Evolutionary conservation across 345 rosid species (phyloP).

Genomic region (Dipteronia dyeriana): DNA sequence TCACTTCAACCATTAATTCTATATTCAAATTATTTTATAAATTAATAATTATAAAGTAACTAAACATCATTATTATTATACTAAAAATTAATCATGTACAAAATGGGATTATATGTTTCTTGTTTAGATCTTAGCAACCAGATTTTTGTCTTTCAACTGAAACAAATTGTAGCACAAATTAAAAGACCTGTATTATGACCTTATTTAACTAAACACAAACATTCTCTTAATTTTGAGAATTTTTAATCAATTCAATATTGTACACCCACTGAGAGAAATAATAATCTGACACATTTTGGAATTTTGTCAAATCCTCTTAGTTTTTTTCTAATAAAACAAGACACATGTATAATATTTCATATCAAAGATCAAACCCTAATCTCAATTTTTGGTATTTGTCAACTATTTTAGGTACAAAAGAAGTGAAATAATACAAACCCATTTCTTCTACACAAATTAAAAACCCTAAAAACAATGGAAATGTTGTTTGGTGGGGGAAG

Average conservation of each 20-base stretch:
- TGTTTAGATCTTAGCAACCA: conserved; percentile 1
- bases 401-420: conserved; percentile 9
- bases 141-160: conserved; percentile 6
- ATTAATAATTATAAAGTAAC: neutral
- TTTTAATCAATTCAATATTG: neutral
- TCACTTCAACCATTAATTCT: neutral
- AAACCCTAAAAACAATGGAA: conserved; percentile 21
- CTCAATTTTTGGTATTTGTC: conserved; percentile 21
- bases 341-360: neutral
- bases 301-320: neutral
- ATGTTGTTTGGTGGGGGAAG: conserved; percentile 34
- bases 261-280: conserved; percentile 6
- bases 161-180: conserved; percentile 7
- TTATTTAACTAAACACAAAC: conserved; percentile 20
- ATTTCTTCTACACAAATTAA: conserved; percentile 5
- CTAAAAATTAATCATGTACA: conserved; percentile 3
- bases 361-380: neutral
- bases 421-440: conserved; percentile 23
- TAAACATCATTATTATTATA: neutral
- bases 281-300: conserved; percentile 1
- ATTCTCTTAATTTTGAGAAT: conserved; percentile 3
- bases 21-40: neutral
- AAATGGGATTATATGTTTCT: conserved; percentile 3
- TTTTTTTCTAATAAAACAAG: neutral
- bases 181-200: neutral